Conservation (phyloP, 1,139 yeast species). For the Pichia sp. region DNA sequence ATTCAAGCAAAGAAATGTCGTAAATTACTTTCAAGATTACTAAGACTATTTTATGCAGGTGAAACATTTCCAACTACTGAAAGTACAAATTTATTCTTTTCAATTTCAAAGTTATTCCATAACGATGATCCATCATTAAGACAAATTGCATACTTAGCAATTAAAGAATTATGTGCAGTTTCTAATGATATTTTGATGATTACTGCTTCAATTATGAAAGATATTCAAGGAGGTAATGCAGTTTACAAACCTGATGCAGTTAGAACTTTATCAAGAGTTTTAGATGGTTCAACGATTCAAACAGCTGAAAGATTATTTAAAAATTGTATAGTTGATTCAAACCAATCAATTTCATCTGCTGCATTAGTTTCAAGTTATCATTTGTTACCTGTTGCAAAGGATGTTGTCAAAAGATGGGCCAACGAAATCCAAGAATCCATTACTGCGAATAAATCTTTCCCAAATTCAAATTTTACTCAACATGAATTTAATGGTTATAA, state of each 20-base stretch:
- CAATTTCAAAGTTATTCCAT: constrained; percentile 90
- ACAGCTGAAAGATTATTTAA: constrained; percentile 91
- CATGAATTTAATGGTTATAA: constrained; percentile 50
- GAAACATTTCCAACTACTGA: constrained; percentile 84
- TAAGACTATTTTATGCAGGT: constrained; percentile 72
- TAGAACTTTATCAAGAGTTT: constrained; percentile 80
- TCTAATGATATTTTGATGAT: constrained; percentile 96
- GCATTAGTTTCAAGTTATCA: constrained; percentile 90
- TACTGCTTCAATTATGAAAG: constrained; percentile 96
- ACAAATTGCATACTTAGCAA: constrained; percentile 89
- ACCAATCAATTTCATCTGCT: constrained; percentile 85
- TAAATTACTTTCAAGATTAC: constrained; percentile 61
- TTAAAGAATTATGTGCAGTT: constrained; percentile 77
- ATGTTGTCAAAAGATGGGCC: constrained; percentile 86
- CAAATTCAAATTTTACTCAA: constrained; percentile 45
- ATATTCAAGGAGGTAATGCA: constrained; percentile 82
- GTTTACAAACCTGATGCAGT: constrained; percentile 92
- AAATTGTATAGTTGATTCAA: constrained; percentile 86
- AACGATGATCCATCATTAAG: constrained; percentile 87
- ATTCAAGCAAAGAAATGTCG: constrained; percentile 87
- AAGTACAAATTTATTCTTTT: constrained; percentile 87
- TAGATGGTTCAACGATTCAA: constrained; percentile 88
- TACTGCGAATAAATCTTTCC: constrained; percentile 60
- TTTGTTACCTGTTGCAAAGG: constrained; percentile 81
- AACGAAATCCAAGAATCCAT: constrained; percentile 91